Base-by-base conservation (phyloP, 2,329 filamentous ascomycete genomes). In the Botryosphaeria dothidea region DNA sequence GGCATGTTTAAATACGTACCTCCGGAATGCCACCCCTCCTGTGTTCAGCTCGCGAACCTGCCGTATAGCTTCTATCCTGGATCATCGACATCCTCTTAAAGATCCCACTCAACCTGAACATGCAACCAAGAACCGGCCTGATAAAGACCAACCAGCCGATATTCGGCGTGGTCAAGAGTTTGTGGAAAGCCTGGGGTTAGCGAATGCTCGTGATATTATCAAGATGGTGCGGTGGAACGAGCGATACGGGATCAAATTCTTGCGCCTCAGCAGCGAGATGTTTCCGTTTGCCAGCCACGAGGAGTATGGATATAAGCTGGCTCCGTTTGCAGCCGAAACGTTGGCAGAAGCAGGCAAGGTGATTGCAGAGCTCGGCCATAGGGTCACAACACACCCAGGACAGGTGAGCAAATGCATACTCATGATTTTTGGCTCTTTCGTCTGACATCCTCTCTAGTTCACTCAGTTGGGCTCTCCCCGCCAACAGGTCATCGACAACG, bases 151-250 rank as follows among this genome's bases (percentile, higher is more conserved):
- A 72, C 85, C 89, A 0, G 84, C 91, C 0, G 87, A 92, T 67
- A 71, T 88, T 2, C 84, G 84, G 31, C 84, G 88, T 4, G 93
- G 93, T 0, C 84, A 88, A 66, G 83, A 82, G 66, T 97, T 90
- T 69, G 87, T 97, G 0, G 88, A 97, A 75, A 83, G 85, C 0
- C 77, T 98, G 2, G 92, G 93, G 0, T 76, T 97, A 11, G 87
- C 91, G 17, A 98, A 98, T 76, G 90, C 91, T 1, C 84, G 86
- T 45, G 94, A 98, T 71, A 87, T 97, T 34, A 80, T 85, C 65
- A 96, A 96, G 77, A 92, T 97, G 87, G 73, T 97, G 8, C 85
- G 88, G 1, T 98, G 94, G 94, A 97, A 98, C 73, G 90, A 96
- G 68, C 91, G 88, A 69, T 97, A 94, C 69, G 89, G 90, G 43